Base-by-base conservation (phyloP, 2,329 filamentous ascomycete genomes). In the Xylaria sp. region DNA sequence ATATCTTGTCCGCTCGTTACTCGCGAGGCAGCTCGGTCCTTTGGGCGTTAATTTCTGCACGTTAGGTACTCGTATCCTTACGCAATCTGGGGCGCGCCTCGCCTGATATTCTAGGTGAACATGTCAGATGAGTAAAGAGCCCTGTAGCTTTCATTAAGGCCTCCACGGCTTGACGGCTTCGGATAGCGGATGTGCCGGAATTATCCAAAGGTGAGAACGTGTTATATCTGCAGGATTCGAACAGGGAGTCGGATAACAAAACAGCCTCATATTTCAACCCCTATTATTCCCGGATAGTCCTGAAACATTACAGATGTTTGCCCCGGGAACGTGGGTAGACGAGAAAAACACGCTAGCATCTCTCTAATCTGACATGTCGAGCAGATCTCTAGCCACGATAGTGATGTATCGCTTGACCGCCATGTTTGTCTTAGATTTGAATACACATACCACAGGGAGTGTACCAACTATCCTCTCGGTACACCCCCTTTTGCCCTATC, bases 311-410 rank as follows among this genome's bases (percentile, higher is more conserved):
- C 34, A 24, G 34, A 34, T 12, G 17, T 36, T 47, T 54, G 21
- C 48, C 9, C 34, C 34, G 12, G 9, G 3, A 62, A 62, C 60
- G 36, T 42, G 24, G 36, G n/a, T 39, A 30, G 34, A 11, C 17
- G 34, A 34, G n/a, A 5, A 47, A 47, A 24, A 50, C n/a, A 14
- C 8, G 53, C 53, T 48, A 32, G n/a, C 45, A 39, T 50, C 42
- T 39, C n/a, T 27, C 53, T 14, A 34, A 59, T 59, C 45, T 64
- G 54, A 64, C 47, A 64, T 47, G 47, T 64, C 47, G 7, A 45
- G 19, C 21, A 45, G 3, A 21, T n/a, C 7, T 36, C 17, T 36
- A 51, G 8, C 4, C 17, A 24, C 1, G 9, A 45, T 6, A 47
- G 53, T 57, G 53, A 64, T 64, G 21, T 64, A 32, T 42, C 61